These are phyloP conservation scores for Blastosporella zonata DNA, from an alignment of 1,284 basidiomycete species.

Conservation along the genomic window DNA sequence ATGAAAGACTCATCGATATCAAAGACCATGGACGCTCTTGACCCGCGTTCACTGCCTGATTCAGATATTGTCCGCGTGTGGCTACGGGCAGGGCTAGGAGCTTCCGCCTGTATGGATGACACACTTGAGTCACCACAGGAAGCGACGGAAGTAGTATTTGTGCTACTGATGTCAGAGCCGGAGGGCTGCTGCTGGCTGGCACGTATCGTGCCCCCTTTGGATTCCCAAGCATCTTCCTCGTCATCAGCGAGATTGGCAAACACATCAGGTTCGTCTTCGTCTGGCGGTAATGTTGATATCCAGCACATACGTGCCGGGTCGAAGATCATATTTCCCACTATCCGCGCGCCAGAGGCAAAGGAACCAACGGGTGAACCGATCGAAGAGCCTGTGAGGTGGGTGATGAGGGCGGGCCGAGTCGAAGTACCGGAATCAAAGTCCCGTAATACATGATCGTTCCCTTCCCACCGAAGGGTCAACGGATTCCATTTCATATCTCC, in stretches of 20 bases:
- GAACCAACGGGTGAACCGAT: conserved; percentile 76
- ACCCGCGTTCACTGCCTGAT: conserved; percentile 72
- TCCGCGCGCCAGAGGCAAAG: conserved; percentile 73
- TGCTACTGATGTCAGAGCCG: conserved; percentile 35
- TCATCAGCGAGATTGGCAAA: conserved; percentile 89
- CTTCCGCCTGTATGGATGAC: conserved; percentile 37
- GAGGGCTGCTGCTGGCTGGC: conserved; percentile 45
- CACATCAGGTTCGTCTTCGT: conserved; percentile 91
- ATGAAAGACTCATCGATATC: conserved; percentile 73
- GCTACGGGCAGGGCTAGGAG: conserved; percentile 61
- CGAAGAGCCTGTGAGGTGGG: conserved; percentile 80
- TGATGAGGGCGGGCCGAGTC: conserved; percentile 92
- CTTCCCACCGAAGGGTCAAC: conserved; percentile 87
- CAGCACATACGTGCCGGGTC: conserved; percentile 93
- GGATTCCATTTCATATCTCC: conserved; percentile 99
- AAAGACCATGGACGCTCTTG: conserved; percentile 68
- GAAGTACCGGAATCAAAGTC: conserved; percentile 89
- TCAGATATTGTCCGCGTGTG: conserved; percentile 66
- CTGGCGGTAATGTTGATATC: conserved; percentile 80
- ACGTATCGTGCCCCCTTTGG: conserved; percentile 75
- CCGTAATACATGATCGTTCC: conserved; percentile 86
- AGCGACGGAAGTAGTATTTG: conserved; percentile 30
- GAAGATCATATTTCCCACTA: conserved; percentile 97
- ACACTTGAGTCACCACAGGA: conserved; percentile 28
- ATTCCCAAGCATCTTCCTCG: conserved; percentile 74